Evolutionary conservation across 305 asterid genomes (phyloP).

Genomic region (Salvia sclarea): DNA sequence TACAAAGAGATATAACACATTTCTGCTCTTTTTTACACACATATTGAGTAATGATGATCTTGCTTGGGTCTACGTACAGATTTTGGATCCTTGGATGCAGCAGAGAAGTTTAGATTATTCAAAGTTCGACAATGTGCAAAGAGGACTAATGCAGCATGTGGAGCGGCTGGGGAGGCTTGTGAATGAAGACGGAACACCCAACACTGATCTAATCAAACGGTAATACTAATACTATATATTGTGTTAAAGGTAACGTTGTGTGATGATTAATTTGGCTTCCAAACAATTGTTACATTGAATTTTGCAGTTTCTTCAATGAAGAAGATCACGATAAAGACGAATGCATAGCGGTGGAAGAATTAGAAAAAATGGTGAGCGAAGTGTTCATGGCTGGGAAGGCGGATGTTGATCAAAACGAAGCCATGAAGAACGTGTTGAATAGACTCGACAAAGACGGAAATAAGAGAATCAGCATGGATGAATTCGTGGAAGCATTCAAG

Average conservation of each 20-base stretch:
- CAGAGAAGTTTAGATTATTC: constrained; percentile 55
- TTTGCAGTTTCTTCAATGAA: constrained; percentile 48
- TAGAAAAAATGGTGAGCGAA: constrained; percentile 43
- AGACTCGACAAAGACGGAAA: constrained; percentile 41
- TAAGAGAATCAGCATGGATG: constrained; percentile 41
- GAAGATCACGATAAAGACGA: constrained; percentile 43
- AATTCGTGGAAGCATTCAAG: constrained; percentile 48
- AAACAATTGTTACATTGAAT: no score
- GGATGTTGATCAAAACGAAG: constrained; percentile 36
- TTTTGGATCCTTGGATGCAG: constrained; percentile 56
- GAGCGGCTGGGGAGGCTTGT: constrained; percentile 43
- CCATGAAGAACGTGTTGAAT: constrained; percentile 42
- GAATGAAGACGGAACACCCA: constrained; percentile 43
- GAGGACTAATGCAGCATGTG: constrained; percentile 45
- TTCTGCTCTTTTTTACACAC: no score
- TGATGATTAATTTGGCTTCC: no score
- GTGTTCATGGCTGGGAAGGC: constrained; percentile 41
- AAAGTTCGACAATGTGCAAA: constrained; percentile 42
- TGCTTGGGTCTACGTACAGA: no score
- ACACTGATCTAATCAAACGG: constrained; percentile 40
- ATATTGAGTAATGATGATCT: no score
- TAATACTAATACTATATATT: background rate
- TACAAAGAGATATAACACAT: no score
- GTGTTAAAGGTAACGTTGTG: no score
- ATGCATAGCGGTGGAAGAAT: constrained; percentile 36